phyloP scores from a whole-genome alignment of 1,284 basidiomycete genomes.

The Mycena citricolor region DNA sequence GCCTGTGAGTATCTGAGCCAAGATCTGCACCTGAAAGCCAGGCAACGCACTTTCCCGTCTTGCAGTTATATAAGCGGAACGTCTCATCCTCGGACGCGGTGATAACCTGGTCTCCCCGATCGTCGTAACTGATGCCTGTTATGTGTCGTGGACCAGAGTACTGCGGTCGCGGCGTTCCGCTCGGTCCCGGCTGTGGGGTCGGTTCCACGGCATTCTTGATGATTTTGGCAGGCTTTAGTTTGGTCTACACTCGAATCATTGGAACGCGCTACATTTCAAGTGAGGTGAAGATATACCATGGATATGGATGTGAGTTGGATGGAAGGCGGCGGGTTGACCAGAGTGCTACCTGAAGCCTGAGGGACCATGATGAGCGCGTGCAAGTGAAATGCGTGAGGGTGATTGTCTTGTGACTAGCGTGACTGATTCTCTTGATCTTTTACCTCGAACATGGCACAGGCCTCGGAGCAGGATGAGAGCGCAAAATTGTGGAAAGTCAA shows the following conservation, averaged over 20 bases:
- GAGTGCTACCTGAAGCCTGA: not conserved
- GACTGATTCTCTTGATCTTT: conserved; percentile 29
- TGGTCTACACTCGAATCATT: conserved; percentile 44
- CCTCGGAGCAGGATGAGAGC: conserved; percentile 72
- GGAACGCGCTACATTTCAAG: not conserved
- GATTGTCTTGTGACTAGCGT: conserved; percentile 5
- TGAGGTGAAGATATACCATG: not conserved
- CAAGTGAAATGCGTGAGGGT: too few species aligned
- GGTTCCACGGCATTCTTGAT: conserved; percentile 78
- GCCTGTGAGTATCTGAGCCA: conserved; percentile 43
- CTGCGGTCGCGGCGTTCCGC: conserved; percentile 38
- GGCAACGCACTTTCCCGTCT: conserved; percentile 85
- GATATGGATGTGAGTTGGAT: conserved; percentile 1
- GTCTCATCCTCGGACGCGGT: conserved; percentile 94
- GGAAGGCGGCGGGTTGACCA: not conserved
- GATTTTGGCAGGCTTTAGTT: conserved; percentile 86
- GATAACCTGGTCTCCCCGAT: conserved; percentile 82
- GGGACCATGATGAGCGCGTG: too few species aligned
- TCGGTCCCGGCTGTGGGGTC: conserved; percentile 47
- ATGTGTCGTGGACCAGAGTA: conserved; percentile 64
- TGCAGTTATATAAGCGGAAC: conserved; percentile 86
- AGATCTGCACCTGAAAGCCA: conserved; percentile 24
- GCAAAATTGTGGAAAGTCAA: conserved; percentile 95
- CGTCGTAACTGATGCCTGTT: conserved; percentile 89
- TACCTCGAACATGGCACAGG: conserved; percentile 48